phyloP scores from a whole-genome alignment of 2,329 filamentous ascomycete species.

The Boeremia lycopersici region DNA sequence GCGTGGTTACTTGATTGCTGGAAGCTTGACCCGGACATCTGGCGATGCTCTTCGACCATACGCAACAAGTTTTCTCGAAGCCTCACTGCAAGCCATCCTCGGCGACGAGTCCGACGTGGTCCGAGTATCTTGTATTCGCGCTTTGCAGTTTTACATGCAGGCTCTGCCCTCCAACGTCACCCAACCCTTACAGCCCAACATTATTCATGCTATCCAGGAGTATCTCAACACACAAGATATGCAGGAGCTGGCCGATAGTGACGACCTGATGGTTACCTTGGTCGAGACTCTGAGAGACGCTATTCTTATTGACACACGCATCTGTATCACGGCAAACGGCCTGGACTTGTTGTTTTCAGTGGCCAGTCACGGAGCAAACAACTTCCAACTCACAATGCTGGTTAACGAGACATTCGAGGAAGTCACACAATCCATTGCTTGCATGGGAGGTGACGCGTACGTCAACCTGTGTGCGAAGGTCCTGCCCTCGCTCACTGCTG shows the following conservation, averaged over 20 bases:
- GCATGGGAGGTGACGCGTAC: conserved; percentile 70
- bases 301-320: conserved; percentile 77
- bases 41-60: conserved; percentile 59
- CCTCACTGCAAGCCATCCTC: conserved; percentile 75
- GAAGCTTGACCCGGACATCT: conserved; percentile 74
- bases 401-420: conserved; percentile 92
- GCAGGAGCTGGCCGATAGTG: conserved; percentile 81
- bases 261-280: conserved; percentile 89
- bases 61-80: conserved; percentile 70
- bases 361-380: conserved; percentile 84
- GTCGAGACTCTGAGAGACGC: conserved; percentile 84
- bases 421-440: conserved; percentile 72
- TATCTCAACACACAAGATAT: conserved; percentile 84
- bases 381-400: conserved; percentile 88
- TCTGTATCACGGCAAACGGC: conserved; percentile 76
- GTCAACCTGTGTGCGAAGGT: conserved; percentile 82
- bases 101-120: conserved; percentile 84
- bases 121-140: conserved; percentile 88
- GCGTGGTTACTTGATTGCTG: conserved; percentile 85
- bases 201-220: conserved; percentile 66
- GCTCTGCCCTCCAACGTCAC: conserved; percentile 58
- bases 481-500: conserved; percentile 82
- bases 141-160: conserved; percentile 72
- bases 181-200: conserved; percentile 64
- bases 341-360: conserved; percentile 86